Conservation (phyloP, 768 basidiomycete species). For the Suillus sp. region DNA sequence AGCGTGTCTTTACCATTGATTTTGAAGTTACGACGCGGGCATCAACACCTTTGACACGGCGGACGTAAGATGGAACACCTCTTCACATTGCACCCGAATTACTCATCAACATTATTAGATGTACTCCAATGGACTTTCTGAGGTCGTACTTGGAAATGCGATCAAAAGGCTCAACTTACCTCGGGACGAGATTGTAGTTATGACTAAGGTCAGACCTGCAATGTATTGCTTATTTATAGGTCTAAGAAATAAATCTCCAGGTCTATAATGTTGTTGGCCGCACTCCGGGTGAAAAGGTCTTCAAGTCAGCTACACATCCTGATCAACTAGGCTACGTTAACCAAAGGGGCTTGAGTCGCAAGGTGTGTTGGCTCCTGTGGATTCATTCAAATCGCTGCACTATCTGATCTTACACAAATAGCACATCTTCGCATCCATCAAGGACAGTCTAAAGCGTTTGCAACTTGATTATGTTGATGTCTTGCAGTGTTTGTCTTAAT, state of each 20-base stretch:
- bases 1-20: neutral
- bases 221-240: neutral
- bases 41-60: constrained; percentile 66
- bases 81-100: constrained; percentile 35
- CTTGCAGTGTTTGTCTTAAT: constrained; percentile 55
- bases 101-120: constrained; percentile 22
- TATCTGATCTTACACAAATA: constrained; percentile 25
- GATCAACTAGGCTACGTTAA: constrained; percentile 57
- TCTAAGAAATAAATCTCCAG: neutral
- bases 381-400: neutral
- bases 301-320: constrained; percentile 6
- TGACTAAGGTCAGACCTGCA: constrained; percentile 43
- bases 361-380: constrained; percentile 31
- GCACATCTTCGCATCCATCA: constrained; percentile 74
- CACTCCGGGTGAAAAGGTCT: constrained; percentile 13
- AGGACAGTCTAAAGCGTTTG: constrained; percentile 61
- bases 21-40: constrained; percentile 53
- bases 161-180: constrained; percentile 45
- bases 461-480: constrained; percentile 79
- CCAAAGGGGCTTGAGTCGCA: constrained; percentile 48
- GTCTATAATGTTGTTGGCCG: constrained; percentile 19
- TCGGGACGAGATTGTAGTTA: constrained; percentile 45
- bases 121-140: constrained; percentile 44
- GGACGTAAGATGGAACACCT: constrained; percentile 36
- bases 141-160: constrained; percentile 47